Evolutionary conservation across 139 green algal species (phyloP).

Genomic region (Chlamydomonas sphaeroides): DNA sequence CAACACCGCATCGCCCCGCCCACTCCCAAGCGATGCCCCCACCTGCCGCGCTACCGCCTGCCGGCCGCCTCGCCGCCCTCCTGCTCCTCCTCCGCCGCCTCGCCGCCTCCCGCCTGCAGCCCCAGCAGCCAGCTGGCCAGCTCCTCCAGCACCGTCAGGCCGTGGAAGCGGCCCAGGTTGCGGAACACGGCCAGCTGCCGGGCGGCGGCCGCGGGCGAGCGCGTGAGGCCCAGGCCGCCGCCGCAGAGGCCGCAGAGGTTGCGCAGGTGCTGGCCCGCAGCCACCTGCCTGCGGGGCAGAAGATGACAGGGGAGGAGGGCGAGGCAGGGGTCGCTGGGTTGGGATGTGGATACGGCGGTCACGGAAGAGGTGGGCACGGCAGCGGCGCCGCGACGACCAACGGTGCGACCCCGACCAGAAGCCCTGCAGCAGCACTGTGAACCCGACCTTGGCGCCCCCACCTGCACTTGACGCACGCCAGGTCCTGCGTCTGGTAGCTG

Average conservation of each 20-base stretch:
- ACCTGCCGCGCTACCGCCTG: too few relatives aligned
- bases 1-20: background rate
- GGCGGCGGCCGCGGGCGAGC: slow-evolving; percentile 34
- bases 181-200: slow-evolving; percentile 68
- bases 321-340: background rate
- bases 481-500: slow-evolving; percentile 89
- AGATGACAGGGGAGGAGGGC: too few relatives aligned
- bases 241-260: slow-evolving; percentile 72
- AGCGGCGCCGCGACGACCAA: background rate
- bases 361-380: background rate
- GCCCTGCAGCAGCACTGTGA: background rate
- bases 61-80: background rate
- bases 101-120: background rate
- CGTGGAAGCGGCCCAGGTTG: slow-evolving; percentile 73
- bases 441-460: slow-evolving; percentile 37
- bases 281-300: background rate
- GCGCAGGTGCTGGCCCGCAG: slow-evolving; percentile 53
- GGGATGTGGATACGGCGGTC: background rate
- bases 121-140: slow-evolving; percentile 43
- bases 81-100: background rate
- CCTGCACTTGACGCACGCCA: slow-evolving; percentile 83
- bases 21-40: too few relatives aligned
- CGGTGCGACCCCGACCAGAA: too few relatives aligned
- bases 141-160: slow-evolving; percentile 70
- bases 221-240: slow-evolving; percentile 61